Base-by-base conservation (phyloP, 495 filamentous ascomycete species). In the Clohesyomyces aquaticus region DNA sequence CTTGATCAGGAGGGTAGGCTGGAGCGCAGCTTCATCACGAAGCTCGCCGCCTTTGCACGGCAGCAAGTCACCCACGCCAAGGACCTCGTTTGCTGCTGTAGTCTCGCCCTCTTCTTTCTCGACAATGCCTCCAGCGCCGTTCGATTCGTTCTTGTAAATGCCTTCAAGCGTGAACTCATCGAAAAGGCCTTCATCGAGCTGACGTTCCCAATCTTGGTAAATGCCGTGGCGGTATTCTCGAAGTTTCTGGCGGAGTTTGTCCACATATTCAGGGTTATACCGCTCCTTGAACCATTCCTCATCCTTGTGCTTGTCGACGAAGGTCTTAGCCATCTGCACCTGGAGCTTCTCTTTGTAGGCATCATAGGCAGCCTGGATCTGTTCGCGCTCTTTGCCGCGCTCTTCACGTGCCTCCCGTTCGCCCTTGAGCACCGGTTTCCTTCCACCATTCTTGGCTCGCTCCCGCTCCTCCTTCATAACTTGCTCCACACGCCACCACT, bases 221-320 rank as follows among this genome's bases (percentile, higher is more conserved):
- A 83, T 82, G 16, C 81, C 83, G 25, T 84, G 83, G 6, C 94
- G 86, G 70, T 90, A 92, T 12, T 88, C 87, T 71, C 85, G 86
- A 29, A 96, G 78, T 49, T 87, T 83, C 48, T 76, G 74, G 42
- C 87, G 87, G 50, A 96, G 81, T 0, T 78, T 75, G 64, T 91
- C 88, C 29, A 87, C 79, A 55, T 90, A 83, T 55, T 94, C 91
- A 3, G 91, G 83, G 58, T 94, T 83, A 69, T 99, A 99, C 52
- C 91, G 88, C 76, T 99, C 94, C 64, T 88, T 91, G 77, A 99
- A 99, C 94, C 94, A 99, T 70, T 98, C 93, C 67, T 98, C 94
- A 14, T 82, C 82, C 70, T 94, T 95, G 74, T 98, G 94, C 50
- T 89, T 86, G 27, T 88, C 85, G 21, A 99, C 94, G 70, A 99